These are phyloP conservation scores for Penicillium expansum DNA, from an alignment of 2,329 filamentous ascomycete genomes.

Conservation along the genomic window DNA sequence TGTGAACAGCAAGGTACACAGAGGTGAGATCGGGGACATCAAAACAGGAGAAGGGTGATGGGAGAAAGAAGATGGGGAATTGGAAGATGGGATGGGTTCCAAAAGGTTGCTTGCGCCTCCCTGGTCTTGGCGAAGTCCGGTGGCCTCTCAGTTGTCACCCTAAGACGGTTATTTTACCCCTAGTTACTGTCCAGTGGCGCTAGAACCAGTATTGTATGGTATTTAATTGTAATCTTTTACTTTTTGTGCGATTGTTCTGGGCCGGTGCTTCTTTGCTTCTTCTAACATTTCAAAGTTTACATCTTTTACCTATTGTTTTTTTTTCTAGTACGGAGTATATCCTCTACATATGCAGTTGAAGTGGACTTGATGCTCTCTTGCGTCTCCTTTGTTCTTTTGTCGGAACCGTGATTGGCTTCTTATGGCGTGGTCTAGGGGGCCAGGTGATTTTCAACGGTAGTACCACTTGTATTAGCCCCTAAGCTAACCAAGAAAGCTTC, in stretches of 20 bases:
- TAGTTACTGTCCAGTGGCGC: constrained; percentile 14
- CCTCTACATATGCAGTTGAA: not conserved
- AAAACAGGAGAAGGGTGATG: constrained; percentile 23
- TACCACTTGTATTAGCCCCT: not conserved
- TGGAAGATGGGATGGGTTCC: constrained; percentile 27
- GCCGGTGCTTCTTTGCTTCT: not conserved
- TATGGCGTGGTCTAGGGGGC: not conserved
- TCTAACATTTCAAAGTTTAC: not conserved
- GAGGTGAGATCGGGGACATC: constrained; percentile 29
- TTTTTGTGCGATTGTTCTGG: not conserved
- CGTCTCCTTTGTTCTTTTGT: not conserved
- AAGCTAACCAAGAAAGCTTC: constrained; percentile 1
- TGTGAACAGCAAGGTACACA: constrained; percentile 28
- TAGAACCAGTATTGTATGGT: constrained; percentile 7
- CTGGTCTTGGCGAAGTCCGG: constrained; percentile 10
- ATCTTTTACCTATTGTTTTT: not conserved
- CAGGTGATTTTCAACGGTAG: not conserved
- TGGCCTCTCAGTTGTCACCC: constrained; percentile 18
- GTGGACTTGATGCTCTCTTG: not conserved
- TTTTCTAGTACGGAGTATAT: no score
- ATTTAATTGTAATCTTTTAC: not conserved
- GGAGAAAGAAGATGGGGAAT: constrained; percentile 24
- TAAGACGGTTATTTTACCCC: constrained; percentile 28
- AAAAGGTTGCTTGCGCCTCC: constrained; percentile 28
- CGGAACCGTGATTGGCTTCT: not conserved